Evolutionary conservation across 768 basidiomycete genomes (phyloP).

Genomic region (Russula sp.): DNA sequence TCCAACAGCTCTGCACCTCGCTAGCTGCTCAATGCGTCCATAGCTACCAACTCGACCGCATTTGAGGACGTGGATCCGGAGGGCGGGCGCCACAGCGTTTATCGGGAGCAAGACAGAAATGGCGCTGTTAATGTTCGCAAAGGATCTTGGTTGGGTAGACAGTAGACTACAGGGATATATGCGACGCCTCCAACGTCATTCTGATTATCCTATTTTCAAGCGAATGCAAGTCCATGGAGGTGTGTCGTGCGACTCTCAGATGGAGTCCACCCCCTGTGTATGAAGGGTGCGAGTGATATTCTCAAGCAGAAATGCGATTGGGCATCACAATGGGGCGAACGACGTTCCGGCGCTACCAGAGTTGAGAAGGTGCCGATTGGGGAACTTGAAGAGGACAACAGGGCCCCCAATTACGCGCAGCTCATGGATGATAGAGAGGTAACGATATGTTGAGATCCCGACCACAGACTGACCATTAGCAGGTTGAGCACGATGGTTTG

Average conservation of each 20-base stretch:
- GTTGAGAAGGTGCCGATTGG: no score
- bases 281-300: conserved; percentile 96
- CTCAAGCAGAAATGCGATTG: conserved; percentile 81
- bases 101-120: conserved; percentile 96
- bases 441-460: no score
- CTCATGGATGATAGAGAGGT: no score
- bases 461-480: no score
- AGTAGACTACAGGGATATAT: conserved; percentile 63
- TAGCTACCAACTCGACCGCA: conserved; percentile 91
- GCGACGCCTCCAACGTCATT: conserved; percentile 58
- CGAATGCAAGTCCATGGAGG: conserved; percentile 92
- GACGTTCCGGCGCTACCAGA: conserved; percentile 32
- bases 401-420: no score
- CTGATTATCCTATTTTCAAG: conserved; percentile 95
- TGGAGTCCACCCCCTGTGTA: conserved; percentile 62
- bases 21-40: conserved; percentile 51
- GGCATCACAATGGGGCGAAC: conserved; percentile 41
- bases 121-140: conserved; percentile 81
- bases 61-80: conserved; percentile 78
- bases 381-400: no score
- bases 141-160: conserved; percentile 72
- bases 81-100: conserved; percentile 57
- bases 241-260: conserved; percentile 66
- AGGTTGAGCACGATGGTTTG: no score
- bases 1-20: no score